Base-by-base conservation (phyloP, 2,329 filamentous ascomycete species). In the Alternaria novae-zelandiae region DNA sequence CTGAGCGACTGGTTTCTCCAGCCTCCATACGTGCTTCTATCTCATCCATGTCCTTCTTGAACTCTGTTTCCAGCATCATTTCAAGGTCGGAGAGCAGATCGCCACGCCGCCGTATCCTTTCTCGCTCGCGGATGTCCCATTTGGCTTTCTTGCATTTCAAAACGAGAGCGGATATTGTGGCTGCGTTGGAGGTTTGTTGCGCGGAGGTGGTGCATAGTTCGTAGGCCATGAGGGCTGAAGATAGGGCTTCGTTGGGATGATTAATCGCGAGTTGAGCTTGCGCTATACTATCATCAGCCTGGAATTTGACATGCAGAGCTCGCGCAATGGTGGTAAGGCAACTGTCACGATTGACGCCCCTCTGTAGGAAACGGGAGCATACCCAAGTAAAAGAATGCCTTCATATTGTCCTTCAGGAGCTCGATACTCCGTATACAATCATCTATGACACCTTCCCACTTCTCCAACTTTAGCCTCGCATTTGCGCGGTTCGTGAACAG, bases 401-500 rank as follows among this genome's bases (percentile, higher is more conserved):
- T 98, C 83, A 96, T 90, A 71, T 87, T 89, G 49, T 82, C 82
- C 20, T 86, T 83, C 26, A 88, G 83, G 6, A 96, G 85, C 63
- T 88, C 85, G 54, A 97, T 89, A 67, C 91, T 93, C 55, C 88
- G 84, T 57, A 90, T 81, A 76, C 94, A 95, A 80, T 97, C 94
- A 63, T 88, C 83, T 67, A 96, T 90, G 53, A 91, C 93, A 10
- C 86, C 89, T 28, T 92, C 86, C 88, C 90, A 96, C 71, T 88
- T 84, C 64, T 86, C 82, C 21, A 97, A 86, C 80, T 91, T 92
- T 62, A 96, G 84, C 44, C 94, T 88, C 4, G 91, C 89, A 82
- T 97, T 91, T 55, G 94, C 92, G 57, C 94, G 92, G 82, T 97
- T 98, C 43, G 93, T 95, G 82, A 94, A 97, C 54, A 97, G 86